These are phyloP conservation scores for Dictyostelium purpureum DNA, from an alignment of 78 protist genomes.

Conservation along the genomic window DNA sequence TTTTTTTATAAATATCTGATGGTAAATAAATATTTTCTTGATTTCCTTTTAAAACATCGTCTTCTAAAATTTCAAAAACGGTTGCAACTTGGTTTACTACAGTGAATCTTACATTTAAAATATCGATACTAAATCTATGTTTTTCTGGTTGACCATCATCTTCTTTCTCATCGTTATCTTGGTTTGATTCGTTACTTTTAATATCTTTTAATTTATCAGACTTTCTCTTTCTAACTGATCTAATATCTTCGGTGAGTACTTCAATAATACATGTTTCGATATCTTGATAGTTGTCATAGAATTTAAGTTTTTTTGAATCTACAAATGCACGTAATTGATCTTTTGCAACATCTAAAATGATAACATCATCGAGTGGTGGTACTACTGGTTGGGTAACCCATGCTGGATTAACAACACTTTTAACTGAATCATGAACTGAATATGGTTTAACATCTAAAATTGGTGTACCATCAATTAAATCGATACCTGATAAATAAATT, in stretches of 20 bases:
- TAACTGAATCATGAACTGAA: conserved; percentile 42
- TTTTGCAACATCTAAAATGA: conserved; percentile 7
- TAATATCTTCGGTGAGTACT: conserved; percentile 49
- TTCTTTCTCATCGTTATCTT: neutral
- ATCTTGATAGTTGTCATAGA: conserved; percentile 64
- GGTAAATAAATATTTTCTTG: conserved; percentile 57
- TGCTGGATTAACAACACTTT: conserved; percentile 28
- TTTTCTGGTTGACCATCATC: conserved; percentile 21
- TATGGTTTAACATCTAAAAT: conserved; percentile 89
- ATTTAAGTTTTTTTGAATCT: conserved; percentile 13
- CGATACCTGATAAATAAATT: conserved; percentile 69
- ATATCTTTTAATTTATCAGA: conserved; percentile 27
- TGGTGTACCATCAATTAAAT: conserved; percentile 83
- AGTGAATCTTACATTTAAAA: conserved; percentile 54
- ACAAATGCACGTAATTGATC: conserved; percentile 18
- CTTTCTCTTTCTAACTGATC: conserved; percentile 76
- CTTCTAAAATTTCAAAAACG: conserved; percentile 41
- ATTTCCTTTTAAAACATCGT: conserved; percentile 17
- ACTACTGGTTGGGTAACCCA: conserved; percentile 41
- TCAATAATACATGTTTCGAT: conserved; percentile 46
- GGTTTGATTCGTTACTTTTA: neutral
- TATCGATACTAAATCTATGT: conserved; percentile 77
- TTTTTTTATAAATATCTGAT: conserved; percentile 28
- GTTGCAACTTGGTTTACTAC: conserved; percentile 63
- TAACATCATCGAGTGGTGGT: conserved; percentile 42